Evolutionary conservation across 1,284 basidiomycete species (phyloP).

Genomic region (Boletus semigastroideus): DNA sequence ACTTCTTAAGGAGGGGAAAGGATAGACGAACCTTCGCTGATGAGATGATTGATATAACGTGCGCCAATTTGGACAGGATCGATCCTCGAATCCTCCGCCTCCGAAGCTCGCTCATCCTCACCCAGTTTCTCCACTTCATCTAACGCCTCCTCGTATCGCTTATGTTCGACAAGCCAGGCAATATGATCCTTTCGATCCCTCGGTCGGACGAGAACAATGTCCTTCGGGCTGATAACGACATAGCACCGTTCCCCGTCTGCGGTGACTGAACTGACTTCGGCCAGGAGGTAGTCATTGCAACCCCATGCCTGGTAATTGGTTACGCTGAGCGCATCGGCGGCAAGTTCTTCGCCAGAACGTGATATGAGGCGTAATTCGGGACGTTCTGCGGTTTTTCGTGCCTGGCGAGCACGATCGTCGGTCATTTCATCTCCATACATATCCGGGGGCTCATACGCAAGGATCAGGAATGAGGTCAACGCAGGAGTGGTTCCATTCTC

Average conservation of each 20-base stretch:
- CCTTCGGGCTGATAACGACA: constrained; percentile 83
- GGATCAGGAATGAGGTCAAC: constrained; percentile 75
- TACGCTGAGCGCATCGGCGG: constrained; percentile 83
- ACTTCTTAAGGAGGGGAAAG: background rate
- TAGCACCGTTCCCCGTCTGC: constrained; percentile 49
- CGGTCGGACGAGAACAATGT: constrained; percentile 82
- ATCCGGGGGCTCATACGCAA: constrained; percentile 80
- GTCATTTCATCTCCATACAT: constrained; percentile 67
- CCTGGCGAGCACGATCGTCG: constrained; percentile 68
- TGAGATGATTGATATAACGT: constrained; percentile 80
- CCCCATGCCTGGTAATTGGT: constrained; percentile 80
- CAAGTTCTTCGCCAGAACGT: constrained; percentile 84
- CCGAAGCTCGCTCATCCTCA: constrained; percentile 25
- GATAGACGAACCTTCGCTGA: constrained; percentile 62
- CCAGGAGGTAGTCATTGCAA: constrained; percentile 90
- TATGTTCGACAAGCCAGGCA: constrained; percentile 87
- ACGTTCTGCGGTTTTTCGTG: constrained; percentile 78
- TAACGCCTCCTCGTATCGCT: constrained; percentile 88
- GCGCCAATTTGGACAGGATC: constrained; percentile 80
- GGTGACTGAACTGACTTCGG: constrained; percentile 39
- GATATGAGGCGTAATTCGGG: constrained; percentile 95
- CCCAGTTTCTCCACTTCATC: constrained; percentile 72
- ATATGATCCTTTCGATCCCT: constrained; percentile 91
- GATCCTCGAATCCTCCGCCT: constrained; percentile 36
- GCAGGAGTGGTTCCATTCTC: constrained; percentile 27